Conservation (phyloP, 164 flowering plant genomes). For the Nymphaea colorata region DNA sequence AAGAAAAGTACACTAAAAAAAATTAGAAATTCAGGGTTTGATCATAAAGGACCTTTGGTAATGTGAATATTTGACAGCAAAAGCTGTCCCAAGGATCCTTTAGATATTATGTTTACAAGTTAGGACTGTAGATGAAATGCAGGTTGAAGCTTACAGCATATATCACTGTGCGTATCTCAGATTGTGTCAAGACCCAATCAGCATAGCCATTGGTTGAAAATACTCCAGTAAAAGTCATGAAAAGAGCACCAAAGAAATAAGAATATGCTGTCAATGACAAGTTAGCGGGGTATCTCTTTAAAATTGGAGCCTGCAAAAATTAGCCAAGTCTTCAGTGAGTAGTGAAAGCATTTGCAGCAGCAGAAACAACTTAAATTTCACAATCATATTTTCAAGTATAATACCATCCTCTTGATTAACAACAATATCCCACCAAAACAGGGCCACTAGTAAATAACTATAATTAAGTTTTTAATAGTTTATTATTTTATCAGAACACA, state of each 20-base stretch:
- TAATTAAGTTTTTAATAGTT: too few relatives aligned
- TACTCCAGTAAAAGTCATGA: constrained; percentile 64
- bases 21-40: too few relatives aligned
- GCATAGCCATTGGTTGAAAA: constrained; percentile 43
- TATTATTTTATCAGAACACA: too few relatives aligned
- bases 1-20: too few relatives aligned
- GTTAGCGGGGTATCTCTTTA: constrained; percentile 73
- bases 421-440: too few relatives aligned
- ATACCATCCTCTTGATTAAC: not conserved
- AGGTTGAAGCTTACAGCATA: constrained; percentile 66
- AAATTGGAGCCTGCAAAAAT: constrained; percentile 69
- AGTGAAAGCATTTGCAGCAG: not conserved
- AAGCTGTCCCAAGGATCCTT: not conserved
- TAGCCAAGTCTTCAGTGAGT: not conserved
- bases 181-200: constrained; percentile 64
- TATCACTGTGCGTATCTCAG: constrained; percentile 67
- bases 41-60: too few relatives aligned
- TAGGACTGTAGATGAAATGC: not conserved
- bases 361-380: not conserved
- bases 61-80: too few relatives aligned
- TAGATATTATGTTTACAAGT: not conserved
- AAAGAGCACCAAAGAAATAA: constrained; percentile 67
- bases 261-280: constrained; percentile 91
- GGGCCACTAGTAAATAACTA: too few relatives aligned
- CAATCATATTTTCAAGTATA: not conserved